Evolutionary conservation across 2,329 filamentous ascomycete species (phyloP).

Genomic region (Fusarium xyrophilum): DNA sequence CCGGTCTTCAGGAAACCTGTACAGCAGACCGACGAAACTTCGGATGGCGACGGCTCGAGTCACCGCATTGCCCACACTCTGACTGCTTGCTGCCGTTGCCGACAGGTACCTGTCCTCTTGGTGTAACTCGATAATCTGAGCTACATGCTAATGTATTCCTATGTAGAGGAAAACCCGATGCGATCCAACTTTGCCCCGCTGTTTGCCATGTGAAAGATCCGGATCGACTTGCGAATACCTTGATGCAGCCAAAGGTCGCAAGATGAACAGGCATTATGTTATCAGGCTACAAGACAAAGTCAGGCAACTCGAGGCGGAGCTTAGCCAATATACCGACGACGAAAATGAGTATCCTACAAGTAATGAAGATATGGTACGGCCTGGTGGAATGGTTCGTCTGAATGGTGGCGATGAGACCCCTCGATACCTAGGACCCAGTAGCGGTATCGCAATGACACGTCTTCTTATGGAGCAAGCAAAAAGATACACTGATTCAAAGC

Average conservation of each 20-base stretch:
- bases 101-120: slow-evolving; percentile 64
- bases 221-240: slow-evolving; percentile 95
- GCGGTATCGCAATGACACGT: slow-evolving; percentile 92
- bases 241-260: slow-evolving; percentile 84
- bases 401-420: slow-evolving; percentile 84
- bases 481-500: slow-evolving; percentile 87
- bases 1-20: slow-evolving; percentile 44
- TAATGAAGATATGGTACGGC: slow-evolving; percentile 84
- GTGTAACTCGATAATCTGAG: slow-evolving; percentile 2
- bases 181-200: slow-evolving; percentile 89
- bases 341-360: slow-evolving; percentile 73
- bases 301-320: slow-evolving; percentile 79
- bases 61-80: slow-evolving; percentile 78
- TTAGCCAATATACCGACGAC: slow-evolving; percentile 79
- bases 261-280: slow-evolving; percentile 90
- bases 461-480: slow-evolving; percentile 97
- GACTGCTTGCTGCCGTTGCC: slow-evolving; percentile 80
- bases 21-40: slow-evolving; percentile 50
- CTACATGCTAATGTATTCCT: slow-evolving; percentile 22
- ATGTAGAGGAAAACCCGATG: slow-evolving; percentile 90
- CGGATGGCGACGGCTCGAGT: slow-evolving; percentile 59
- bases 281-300: slow-evolving; percentile 90
- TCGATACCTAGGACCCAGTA: slow-evolving; percentile 90
- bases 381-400: slow-evolving; percentile 83
- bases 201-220: slow-evolving; percentile 89